Base-by-base conservation (phyloP, 2,329 filamentous ascomycete genomes). In the Ustulina deusta region DNA sequence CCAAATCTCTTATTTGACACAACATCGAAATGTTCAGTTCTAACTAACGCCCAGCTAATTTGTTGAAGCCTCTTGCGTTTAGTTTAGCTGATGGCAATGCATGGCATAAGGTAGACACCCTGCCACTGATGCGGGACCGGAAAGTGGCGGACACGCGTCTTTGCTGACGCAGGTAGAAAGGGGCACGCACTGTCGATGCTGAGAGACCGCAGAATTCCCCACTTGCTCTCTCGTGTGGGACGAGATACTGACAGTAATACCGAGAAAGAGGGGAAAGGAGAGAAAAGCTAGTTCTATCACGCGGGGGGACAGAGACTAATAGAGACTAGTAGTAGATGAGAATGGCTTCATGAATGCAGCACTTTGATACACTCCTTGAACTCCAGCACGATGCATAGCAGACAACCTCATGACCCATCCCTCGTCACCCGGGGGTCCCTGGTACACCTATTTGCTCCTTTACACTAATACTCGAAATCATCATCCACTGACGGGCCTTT, bases 401-500 rank as follows among this genome's bases (percentile, higher is more conserved):
- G 38, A 64, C 55, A 40, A 59, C 29, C 27, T 49, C 51, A 49
- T 49, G 11, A 52, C 20, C 44, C 52, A 54, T 57, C 44, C 27
- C 58, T 49, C 25, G 52, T 36, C 34, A 42, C 42, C 44, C 15
- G 20, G 3, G 40, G 32, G 11, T 13, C 46, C 38, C 29, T 6
- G 44, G 13, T 22, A 11, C 20, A 29, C 22, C 34, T 11, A 44
- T 46, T 69, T 80, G 34, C 32, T 34, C 13, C 27, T 72, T 15
- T n/a, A 20, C 27, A 20, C 49, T 81, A 99, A 82, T 99, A 99
- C 84, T 99, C 96, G 81, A 97, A 99, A 79, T 98, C 94, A 82
- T 98, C 95, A 84, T 99, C 96, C 63, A 94, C 94, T 55, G 90
- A 86, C 3, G 93, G 93, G 0, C 91, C 92, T 83, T 97, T 97